Base-by-base conservation (phyloP, 2,329 filamentous ascomycete genomes). In the Verticillium klebahnii region DNA sequence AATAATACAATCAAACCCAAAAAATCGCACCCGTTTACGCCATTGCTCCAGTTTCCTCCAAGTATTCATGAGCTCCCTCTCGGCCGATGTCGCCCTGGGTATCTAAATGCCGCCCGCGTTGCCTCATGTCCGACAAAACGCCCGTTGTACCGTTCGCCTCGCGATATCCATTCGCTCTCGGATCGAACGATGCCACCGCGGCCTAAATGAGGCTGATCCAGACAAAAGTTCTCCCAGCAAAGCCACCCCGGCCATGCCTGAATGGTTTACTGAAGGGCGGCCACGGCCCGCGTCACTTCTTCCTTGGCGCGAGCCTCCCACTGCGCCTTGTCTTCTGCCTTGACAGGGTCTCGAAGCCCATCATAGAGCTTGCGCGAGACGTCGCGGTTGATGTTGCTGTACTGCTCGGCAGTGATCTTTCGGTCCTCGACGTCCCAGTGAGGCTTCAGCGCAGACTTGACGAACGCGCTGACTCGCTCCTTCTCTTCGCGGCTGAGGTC, bases 331-430 rank as follows among this genome's bases (percentile, higher is more conserved):
- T 89, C 83, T 69, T 90, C 85, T 34, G 95, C 81, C 29, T 80
- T 75, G 23, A 81, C 76, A 15, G 81, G 80, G 64, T 82, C 78
- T 57, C 80, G 79, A 56, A 85, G 80, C 64, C 87, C 84, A 66
- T 87, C 92, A 75, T 99, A 99, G 62, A 99, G 80, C 77, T 89
- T 91, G 62, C 92, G 89, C 52, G 92, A 97, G 37, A 98, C 88
- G 63, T 90, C 89, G 65, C 93, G 89, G 72, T 98, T 98, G 76
- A 98, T 97, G 61, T 87, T 87, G 2, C 92, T 94, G 74, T 96
- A 99, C 74, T 97, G 90, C 63, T 97, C 91, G 67, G 93, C 91
- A 19, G 89, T 92, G 64, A 98, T 84, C 65, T 89, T 85, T 50
- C 45, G 45, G 50, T 63, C 64, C 68, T 90, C 89, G 52, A 89